Evolutionary conservation across 2,329 filamentous ascomycete species (phyloP).

Genomic region (Cercospora zeae-maydis): DNA sequence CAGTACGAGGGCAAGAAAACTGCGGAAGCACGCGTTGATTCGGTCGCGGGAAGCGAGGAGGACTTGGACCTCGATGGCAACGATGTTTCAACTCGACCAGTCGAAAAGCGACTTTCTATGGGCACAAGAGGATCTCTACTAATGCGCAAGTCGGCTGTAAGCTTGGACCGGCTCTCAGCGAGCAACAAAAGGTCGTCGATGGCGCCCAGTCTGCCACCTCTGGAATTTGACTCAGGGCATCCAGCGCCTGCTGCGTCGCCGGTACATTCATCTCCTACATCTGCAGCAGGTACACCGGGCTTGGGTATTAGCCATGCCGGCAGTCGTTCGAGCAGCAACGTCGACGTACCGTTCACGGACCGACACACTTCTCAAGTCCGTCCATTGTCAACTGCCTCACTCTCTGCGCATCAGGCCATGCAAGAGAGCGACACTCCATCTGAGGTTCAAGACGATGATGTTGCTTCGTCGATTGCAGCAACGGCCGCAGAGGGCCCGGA

Average conservation of each 20-base stretch:
- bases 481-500: slow-evolving; percentile 25
- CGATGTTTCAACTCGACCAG: slow-evolving; percentile 7
- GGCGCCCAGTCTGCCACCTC: slow-evolving; percentile 14
- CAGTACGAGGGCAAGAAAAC: slow-evolving; percentile 57
- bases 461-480: slow-evolving; percentile 24
- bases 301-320: slow-evolving; percentile 10
- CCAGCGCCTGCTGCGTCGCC: not conserved
- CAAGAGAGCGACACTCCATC: slow-evolving; percentile 16
- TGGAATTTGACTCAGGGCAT: slow-evolving; percentile 2
- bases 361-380: slow-evolving; percentile 9
- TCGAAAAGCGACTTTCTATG: slow-evolving; percentile 14
- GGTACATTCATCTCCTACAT: not conserved
- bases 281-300: slow-evolving; percentile 12
- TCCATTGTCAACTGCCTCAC: slow-evolving; percentile 17
- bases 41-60: slow-evolving; percentile 37
- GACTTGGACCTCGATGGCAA: slow-evolving; percentile 5
- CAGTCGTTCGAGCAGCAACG: not conserved
- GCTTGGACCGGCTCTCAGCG: slow-evolving; percentile 4
- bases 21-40: slow-evolving; percentile 45
- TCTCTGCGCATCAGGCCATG: slow-evolving; percentile 15
- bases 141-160: slow-evolving; percentile 3
- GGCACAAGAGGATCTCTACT: not conserved
- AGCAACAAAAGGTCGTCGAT: slow-evolving; percentile 11
- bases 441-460: slow-evolving; percentile 41
- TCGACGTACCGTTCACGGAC: slow-evolving; percentile 6